Evolutionary conservation across 345 rosid species (phyloP), one percentile per base, ranked within the genome.

Genomic region (Populus ilicifolia): DNA sequence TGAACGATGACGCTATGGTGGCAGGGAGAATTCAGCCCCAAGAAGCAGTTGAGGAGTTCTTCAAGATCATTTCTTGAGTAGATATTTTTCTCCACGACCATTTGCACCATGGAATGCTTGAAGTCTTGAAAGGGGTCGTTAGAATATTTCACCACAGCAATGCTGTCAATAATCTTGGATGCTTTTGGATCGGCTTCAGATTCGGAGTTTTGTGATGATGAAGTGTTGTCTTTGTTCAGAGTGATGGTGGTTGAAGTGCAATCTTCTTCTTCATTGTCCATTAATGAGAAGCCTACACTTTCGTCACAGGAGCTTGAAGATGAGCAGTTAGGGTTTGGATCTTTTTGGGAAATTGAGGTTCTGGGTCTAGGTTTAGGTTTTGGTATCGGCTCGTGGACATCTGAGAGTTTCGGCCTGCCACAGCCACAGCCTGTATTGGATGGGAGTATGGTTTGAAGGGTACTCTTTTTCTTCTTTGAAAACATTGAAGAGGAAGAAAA

Each of bases 11-110:
- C 80, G 5, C 65, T 71, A 27, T 80, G 92, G 70, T 90, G 83
- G 74, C 74, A 64, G 1, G 84, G 83, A 46, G 90, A 84, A 74
- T 89, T 90, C 44, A 86, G 84, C 69, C 80, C 78, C 78, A 90
- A 67, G 83, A 87, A 85, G 70, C 92, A 86, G 14, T 81, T 84
- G 35, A 89, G 89, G 65, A 90, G 94, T 80, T 85, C 84, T 65
- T 78, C 79, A 14, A 89, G 88, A 35, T 89, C 88, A 30, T 80
- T 73, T 29, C 80, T 68, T 0, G 89, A 73, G 77, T 69, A 79
- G 61, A 90, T 86, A 78, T 84, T 86, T 64, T 84, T 83, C 72
- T 89, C 92, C 80, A 67, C 70, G 50, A 89, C 85, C 94, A 90
- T 89, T 59, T 84, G 88, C 72, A 82, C 69, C 90, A 89, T 90